These are phyloP conservation scores for Phytophthora sp. DNA, from an alignment of 352 stramenopile genomes.

Conservation along the genomic window DNA sequence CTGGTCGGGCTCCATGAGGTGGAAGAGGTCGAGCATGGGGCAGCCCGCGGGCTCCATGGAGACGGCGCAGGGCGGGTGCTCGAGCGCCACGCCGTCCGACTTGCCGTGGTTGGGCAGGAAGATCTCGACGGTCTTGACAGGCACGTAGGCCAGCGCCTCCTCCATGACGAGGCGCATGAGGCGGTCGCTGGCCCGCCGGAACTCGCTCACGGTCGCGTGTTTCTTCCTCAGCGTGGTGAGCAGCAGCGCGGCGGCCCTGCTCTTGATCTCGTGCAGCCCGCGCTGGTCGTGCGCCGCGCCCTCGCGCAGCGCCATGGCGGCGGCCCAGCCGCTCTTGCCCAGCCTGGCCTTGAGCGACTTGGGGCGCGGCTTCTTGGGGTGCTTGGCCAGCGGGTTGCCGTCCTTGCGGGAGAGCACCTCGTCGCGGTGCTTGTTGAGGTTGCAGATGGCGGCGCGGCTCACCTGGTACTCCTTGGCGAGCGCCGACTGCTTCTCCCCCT, in stretches of 20 bases:
- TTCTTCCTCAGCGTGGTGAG: constrained; percentile 46
- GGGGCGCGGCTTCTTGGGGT: constrained; percentile 51
- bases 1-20: constrained; percentile 39
- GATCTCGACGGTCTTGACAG: constrained; percentile 38
- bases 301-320: constrained; percentile 3
- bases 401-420: constrained; percentile 49
- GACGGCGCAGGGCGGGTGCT: constrained; percentile 46
- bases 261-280: constrained; percentile 46
- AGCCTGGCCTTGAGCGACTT: constrained; percentile 29
- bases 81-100: constrained; percentile 37
- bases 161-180: constrained; percentile 64
- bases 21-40: constrained; percentile 44
- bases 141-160: constrained; percentile 50
- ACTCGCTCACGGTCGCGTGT: constrained; percentile 37
- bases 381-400: constrained; percentile 60
- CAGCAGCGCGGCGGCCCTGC: constrained; percentile 40
- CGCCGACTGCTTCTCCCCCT: constrained; percentile 66
- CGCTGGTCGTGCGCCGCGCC: neutral
- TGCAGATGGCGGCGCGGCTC: constrained; percentile 66
- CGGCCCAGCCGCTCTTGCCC: constrained; percentile 10
- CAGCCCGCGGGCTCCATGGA: constrained; percentile 30
- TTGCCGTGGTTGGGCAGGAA: constrained; percentile 31
- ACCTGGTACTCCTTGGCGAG: constrained; percentile 74
- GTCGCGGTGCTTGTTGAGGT: constrained; percentile 65
- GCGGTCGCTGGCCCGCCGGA: constrained; percentile 45